phyloP scores from a whole-genome alignment of 768 basidiomycete species.

The Strobilomyces echinocephalus region DNA sequence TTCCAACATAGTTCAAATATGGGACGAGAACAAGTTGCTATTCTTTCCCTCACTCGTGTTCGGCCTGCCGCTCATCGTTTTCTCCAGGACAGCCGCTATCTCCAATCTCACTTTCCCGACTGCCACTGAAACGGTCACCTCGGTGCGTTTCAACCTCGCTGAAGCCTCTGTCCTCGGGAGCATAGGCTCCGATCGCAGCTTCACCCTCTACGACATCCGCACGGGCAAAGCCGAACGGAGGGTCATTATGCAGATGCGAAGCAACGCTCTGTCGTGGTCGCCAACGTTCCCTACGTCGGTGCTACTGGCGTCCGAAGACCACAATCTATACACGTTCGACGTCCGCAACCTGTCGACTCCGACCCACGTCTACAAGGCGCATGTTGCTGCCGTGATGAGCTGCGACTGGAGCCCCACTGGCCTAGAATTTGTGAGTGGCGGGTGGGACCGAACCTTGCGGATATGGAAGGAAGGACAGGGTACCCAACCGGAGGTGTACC shows the following conservation, averaged over 20 bases:
- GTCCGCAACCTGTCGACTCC: conserved; percentile 78
- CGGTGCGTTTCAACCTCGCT: conserved; percentile 88
- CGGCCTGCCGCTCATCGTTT: conserved; percentile 6
- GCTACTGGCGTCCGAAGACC: conserved; percentile 96
- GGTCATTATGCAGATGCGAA: conserved; percentile 90
- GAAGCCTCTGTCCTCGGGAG: conserved; percentile 94
- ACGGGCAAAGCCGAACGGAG: conserved; percentile 94
- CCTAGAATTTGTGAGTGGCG: conserved; percentile 90
- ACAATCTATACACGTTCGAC: conserved; percentile 97
- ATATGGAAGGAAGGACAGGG: conserved; percentile 90
- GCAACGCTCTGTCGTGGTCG: conserved; percentile 91
- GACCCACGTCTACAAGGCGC: conserved; percentile 93
- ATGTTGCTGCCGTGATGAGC: conserved; percentile 93
- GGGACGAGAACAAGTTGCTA: conserved; percentile 89
- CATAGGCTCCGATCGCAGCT: conserved; percentile 91
- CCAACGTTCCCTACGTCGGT: conserved; percentile 91
- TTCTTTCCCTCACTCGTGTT: neutral
- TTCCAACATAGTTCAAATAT: conserved; percentile 89
- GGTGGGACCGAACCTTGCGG: conserved; percentile 92
- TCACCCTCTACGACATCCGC: conserved; percentile 93
- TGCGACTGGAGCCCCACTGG: conserved; percentile 99
- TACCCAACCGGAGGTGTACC: conserved; percentile 82
- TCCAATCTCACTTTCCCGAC: conserved; percentile 85
- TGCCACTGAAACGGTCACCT: conserved; percentile 82
- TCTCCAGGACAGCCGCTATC: conserved; percentile 68